Base-by-base conservation (phyloP, 768 basidiomycete genomes). In the Mrakia blollopis region DNA sequence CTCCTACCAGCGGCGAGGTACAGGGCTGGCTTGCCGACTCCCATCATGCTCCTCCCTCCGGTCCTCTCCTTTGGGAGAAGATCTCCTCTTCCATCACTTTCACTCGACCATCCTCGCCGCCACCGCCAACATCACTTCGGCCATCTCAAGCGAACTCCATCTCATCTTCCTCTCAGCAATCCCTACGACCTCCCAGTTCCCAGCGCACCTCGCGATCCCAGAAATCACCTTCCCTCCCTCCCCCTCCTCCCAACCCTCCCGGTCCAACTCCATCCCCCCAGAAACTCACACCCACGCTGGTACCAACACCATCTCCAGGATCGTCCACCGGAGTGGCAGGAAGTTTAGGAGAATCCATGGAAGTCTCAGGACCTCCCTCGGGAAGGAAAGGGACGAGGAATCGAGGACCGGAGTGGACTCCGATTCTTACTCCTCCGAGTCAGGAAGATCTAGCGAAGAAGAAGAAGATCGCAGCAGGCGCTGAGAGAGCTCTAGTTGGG, bases 371-470 rank as follows among this genome's bases (percentile, higher is more conserved):
- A 39, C 65, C 65, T 21, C 35, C 65, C 11, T 68, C 65, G 1
- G 65, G 65, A 35, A 18, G 65, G 23, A 37, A 39, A n/a, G 65
- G 65, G 21, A 39, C 65, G 65, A 68, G 35, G 35, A 68, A 68
- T 16, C 14, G 65, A 37, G 65, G 65, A n/a, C 65, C 65, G 9
- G 65, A 68, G 9, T 68, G 65, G 65, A 68, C 65, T 2, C 65
- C 65, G 18, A 68, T 68, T 13, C 39, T 68, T 0, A 68, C 37
- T 6, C 35, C 37, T 18, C 65, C 65, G 1, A 44, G 39, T 25
- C n/a, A 25, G 21, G 65, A 68, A 7, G 65, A 39, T 10, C 25
- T 11, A 18, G 21, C 65, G 37, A 39, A 25, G 65, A 25, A 23
- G 25, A n/a, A 14, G 37, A 23, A 25, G 65, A 3, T 30, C 3